phyloP scores from a whole-genome alignment of 2,329 filamentous ascomycete genomes.

The Fusarium sp. region DNA sequence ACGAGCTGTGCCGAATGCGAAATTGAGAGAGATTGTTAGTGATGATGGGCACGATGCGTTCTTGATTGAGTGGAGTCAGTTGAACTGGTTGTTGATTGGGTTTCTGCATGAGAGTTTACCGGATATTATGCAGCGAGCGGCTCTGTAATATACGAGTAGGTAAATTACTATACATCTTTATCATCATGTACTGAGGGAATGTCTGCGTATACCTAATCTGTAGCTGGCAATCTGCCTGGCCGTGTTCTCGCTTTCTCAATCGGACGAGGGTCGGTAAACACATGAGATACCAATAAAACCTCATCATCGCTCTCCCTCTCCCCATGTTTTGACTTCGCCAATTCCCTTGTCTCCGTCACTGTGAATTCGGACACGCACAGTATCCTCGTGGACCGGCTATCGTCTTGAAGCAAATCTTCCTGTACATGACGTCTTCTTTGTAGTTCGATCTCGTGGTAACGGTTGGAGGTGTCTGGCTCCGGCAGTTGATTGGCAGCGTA shows the following conservation, averaged over 20 bases:
- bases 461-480: fast-evolving
- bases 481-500: fast-evolving
- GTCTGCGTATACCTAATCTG: fast-evolving
- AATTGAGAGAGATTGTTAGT: background rate
- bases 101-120: background rate
- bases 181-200: fast-evolving
- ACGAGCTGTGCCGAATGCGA: background rate
- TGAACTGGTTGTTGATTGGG: background rate
- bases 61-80: background rate
- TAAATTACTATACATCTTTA: too few species aligned
- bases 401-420: background rate
- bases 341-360: background rate
- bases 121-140: background rate
- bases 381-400: background rate
- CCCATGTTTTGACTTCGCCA: fast-evolving
- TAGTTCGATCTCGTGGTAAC: background rate
- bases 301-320: background rate
- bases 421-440: background rate
- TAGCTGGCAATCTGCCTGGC: background rate
- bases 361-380: background rate
- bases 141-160: background rate
- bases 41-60: background rate
- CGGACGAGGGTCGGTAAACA: fast-evolving
- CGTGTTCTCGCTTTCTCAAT: background rate
- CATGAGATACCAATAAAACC: background rate